Evolutionary conservation across 2,329 filamentous ascomycete species (phyloP).

Genomic region (Thielaviopsis ethacetica): DNA sequence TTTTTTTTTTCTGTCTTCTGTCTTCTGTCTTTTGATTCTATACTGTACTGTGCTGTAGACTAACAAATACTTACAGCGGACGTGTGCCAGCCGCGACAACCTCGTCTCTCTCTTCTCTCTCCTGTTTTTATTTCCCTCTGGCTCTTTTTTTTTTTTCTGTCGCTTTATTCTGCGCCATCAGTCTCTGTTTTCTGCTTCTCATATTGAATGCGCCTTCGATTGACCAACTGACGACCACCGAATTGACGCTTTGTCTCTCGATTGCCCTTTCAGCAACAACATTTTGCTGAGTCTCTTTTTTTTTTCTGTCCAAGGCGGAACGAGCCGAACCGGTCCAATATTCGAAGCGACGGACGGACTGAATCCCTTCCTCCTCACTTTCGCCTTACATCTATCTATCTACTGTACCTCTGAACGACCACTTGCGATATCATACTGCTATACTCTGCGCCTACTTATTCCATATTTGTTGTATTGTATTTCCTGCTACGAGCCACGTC

Average conservation of each 20-base stretch:
- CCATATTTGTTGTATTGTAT: neutral
- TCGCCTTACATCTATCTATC: neutral
- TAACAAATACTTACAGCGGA: too few species aligned
- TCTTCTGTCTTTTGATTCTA: neutral
- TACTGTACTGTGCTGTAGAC: too few species aligned
- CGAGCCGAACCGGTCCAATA: neutral
- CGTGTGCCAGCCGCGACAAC: too few species aligned
- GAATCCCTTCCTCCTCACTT: neutral
- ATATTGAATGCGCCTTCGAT: too few species aligned
- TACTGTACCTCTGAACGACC: too few species aligned
- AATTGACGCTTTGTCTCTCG: too few species aligned
- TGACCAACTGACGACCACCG: too few species aligned
- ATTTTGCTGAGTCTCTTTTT: neutral
- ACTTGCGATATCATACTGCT: neutral
- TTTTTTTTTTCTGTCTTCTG: neutral
- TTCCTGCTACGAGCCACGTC: neutral
- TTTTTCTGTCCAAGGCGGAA: neutral
- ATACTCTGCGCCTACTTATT: neutral
- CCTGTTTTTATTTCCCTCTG: neutral
- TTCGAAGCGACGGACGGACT: neutral
- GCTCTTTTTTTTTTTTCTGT: neutral
- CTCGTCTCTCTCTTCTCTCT: too few species aligned
- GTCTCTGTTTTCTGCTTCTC: too few species aligned
- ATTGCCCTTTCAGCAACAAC: too few species aligned
- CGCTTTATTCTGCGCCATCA: neutral